These are phyloP conservation scores for Nepenthes mirabilis DNA, from an alignment of 148 eudicot species.

Conservation along the genomic window DNA sequence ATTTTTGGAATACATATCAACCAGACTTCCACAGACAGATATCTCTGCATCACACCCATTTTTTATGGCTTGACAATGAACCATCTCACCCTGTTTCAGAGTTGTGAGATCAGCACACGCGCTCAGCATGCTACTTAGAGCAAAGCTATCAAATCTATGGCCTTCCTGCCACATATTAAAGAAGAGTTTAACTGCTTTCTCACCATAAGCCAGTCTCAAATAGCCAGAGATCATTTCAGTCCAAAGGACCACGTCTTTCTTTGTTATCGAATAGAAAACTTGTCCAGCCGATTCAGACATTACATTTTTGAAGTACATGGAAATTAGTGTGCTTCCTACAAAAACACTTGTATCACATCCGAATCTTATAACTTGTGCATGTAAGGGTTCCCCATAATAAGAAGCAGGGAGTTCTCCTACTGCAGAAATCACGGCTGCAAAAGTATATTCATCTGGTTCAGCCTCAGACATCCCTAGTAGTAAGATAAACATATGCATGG, in stretches of 20 bases:
- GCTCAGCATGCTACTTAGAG: slow-evolving; percentile 54
- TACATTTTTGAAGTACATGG: slow-evolving; percentile 62
- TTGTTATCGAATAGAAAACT: slow-evolving; percentile 30
- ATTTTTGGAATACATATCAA: slow-evolving; percentile 73
- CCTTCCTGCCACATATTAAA: slow-evolving; percentile 46
- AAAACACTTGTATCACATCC: slow-evolving; percentile 47
- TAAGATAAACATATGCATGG: slow-evolving; percentile 39
- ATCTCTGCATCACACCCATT: slow-evolving; percentile 42
- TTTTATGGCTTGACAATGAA: slow-evolving; percentile 55
- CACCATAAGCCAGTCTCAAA: slow-evolving; percentile 38
- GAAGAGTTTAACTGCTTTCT: slow-evolving; percentile 47
- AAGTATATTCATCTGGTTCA: slow-evolving; percentile 76
- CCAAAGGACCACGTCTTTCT: slow-evolving; percentile 68
- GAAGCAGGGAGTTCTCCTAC: slow-evolving; percentile 27
- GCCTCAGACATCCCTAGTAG: slow-evolving; percentile 18
- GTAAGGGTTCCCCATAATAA: slow-evolving; percentile 52
- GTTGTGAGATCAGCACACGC: slow-evolving; percentile 81
- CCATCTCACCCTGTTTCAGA: slow-evolving; percentile 51
- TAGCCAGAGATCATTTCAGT: slow-evolving; percentile 76
- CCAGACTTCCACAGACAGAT: slow-evolving; percentile 58
- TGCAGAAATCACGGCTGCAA: slow-evolving; percentile 55
- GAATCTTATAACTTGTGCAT: slow-evolving; percentile 36
- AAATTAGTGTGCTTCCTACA: slow-evolving; percentile 54
- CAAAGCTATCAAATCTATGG: slow-evolving; percentile 43
- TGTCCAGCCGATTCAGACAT: slow-evolving; percentile 37